A percentile compares a stretch with the other conserved stretches of the same genome.
These are phyloP conservation scores for Phaeosphaeriaceae sp. DNA, from an alignment of 2,329 filamentous ascomycete genomes.

Conservation along the genomic window DNA sequence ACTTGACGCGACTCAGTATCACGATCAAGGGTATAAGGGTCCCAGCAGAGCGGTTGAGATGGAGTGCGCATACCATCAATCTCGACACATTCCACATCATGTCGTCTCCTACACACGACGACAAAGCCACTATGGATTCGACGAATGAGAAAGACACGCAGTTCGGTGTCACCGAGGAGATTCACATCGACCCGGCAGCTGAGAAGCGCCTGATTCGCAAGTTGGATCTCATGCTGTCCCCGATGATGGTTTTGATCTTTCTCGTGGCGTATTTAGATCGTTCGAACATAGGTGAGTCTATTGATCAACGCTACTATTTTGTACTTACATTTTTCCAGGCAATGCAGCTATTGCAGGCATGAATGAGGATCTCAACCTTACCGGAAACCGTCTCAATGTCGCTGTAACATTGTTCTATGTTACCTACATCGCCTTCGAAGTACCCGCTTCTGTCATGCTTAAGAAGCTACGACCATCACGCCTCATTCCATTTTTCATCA, in stretches of 20 bases:
- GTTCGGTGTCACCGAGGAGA: background rate
- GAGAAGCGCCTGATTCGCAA: conserved; percentile 58
- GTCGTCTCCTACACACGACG: background rate
- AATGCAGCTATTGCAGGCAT: conserved; percentile 48
- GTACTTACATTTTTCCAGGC: conserved; percentile 28
- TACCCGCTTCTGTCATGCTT: conserved; percentile 53
- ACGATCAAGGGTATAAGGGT: background rate
- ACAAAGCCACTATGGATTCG: background rate
- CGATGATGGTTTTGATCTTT: conserved; percentile 60
- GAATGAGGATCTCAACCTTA: conserved; percentile 22
- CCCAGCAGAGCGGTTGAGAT: background rate
- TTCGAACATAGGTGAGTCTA: conserved; percentile 43
- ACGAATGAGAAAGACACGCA: background rate
- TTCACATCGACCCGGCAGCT: conserved; percentile 51
- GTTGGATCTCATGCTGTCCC: conserved; percentile 55
- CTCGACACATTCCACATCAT: background rate
- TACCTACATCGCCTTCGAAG: conserved; percentile 59
- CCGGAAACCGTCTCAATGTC: conserved; percentile 36
- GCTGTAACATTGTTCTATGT: conserved; percentile 61
- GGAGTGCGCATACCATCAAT: background rate
- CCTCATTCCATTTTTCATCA: conserved; percentile 21
- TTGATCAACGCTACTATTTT: conserved; percentile 32
- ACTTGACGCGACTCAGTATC: background rate
- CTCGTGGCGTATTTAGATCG: background rate
- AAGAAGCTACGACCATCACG: conserved; percentile 46